Conservation (phyloP, 2,329 filamentous ascomycete genomes). For the Hortaea werneckii region DNA sequence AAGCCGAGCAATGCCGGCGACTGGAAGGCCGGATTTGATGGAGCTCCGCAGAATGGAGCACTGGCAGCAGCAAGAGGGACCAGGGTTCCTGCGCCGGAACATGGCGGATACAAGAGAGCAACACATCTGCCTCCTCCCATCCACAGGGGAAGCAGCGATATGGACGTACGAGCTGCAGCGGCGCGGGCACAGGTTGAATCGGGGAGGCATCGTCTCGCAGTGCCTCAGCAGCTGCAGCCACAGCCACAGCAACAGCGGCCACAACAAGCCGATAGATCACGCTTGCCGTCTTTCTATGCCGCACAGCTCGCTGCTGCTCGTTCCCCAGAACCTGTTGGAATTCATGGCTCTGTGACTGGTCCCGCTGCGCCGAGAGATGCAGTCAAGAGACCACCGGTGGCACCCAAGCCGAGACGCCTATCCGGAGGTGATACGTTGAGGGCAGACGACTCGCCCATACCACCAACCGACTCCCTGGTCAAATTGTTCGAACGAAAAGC, state of each 20-base stretch:
- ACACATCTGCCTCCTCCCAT: too few species aligned
- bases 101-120: not conserved
- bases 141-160: too few species aligned
- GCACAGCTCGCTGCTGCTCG: slow-evolving; percentile 19
- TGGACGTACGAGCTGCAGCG: too few species aligned
- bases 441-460: slow-evolving; percentile 15
- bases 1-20: slow-evolving; percentile 2
- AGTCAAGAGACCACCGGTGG: slow-evolving; percentile 12
- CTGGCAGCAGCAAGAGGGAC: slow-evolving; percentile 29
- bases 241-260: too few species aligned
- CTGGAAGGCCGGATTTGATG: slow-evolving; percentile 3
- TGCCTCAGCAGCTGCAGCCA: not conserved
- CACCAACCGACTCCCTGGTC: slow-evolving; percentile 55
- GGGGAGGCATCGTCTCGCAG: not conserved
- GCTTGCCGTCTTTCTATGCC: slow-evolving; percentile 20
- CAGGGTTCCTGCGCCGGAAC: slow-evolving; percentile 11
- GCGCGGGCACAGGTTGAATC: not conserved
- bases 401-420: slow-evolving; percentile 20
- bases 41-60: slow-evolving; percentile 10
- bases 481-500: slow-evolving; percentile 54
- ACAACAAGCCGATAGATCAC: not conserved
- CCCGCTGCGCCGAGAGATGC: slow-evolving; percentile 4
- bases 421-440: slow-evolving; percentile 8
- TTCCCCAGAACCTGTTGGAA: slow-evolving; percentile 2
- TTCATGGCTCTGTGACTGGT: not conserved